A percentile compares a stretch with the other conserved stretches of the same genome.
Evolutionary conservation across 345 rosid genomes (phyloP).

Genomic region (Eutrema yunnanense): DNA sequence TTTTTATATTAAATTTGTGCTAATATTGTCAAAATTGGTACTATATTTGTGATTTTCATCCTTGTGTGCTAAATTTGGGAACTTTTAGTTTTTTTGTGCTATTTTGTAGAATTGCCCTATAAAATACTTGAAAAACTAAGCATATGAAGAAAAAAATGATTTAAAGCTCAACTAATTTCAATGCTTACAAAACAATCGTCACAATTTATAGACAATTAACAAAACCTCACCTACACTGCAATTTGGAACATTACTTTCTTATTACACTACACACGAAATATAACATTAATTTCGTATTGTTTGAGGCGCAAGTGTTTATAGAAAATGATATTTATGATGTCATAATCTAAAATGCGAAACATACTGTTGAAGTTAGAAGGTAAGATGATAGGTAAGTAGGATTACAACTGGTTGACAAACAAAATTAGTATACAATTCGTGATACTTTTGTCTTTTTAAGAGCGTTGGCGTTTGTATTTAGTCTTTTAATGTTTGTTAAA

Average conservation of each 20-base stretch:
- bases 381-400: neutral
- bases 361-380: neutral
- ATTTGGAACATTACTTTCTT: neutral
- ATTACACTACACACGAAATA: neutral
- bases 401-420: neutral
- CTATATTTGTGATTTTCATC: too few relatives aligned
- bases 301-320: neutral
- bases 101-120: too few relatives aligned
- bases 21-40: too few relatives aligned
- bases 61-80: too few relatives aligned
- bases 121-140: too few relatives aligned
- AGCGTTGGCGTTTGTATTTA: neutral
- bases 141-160: too few relatives aligned
- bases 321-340: neutral
- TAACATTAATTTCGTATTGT: neutral
- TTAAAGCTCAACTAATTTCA: neutral
- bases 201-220: neutral
- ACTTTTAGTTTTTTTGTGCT: too few relatives aligned
- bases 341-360: neutral
- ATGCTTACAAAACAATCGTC: neutral
- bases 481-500: slow-evolving; percentile 5
- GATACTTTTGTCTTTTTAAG: neutral
- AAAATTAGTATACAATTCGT: neutral
- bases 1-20: too few relatives aligned
- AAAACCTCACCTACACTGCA: neutral